A percentile compares a stretch with the other conserved stretches of the same genome.
Evolutionary conservation across 352 stramenopile genomes (phyloP).

Genomic region (Phytophthora citrophthora): DNA sequence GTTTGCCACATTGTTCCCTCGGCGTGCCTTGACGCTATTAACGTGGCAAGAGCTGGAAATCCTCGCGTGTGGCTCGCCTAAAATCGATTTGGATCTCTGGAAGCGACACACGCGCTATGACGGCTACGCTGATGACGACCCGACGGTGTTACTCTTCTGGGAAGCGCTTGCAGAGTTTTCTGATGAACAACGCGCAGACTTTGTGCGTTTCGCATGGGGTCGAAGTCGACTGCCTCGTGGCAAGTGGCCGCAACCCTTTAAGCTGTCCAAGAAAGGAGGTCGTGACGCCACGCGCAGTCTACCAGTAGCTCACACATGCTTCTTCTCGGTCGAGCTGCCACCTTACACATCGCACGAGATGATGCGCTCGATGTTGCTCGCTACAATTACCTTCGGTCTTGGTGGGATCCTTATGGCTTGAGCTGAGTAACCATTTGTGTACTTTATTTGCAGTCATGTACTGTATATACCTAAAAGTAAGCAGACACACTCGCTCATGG

Average conservation of each 20-base stretch:
- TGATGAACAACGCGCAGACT: constrained; percentile 90
- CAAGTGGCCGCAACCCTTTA: constrained; percentile 91
- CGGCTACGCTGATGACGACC: constrained; percentile 84
- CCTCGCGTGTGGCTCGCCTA: constrained; percentile 90
- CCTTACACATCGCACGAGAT: constrained; percentile 92
- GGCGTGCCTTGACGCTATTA: constrained; percentile 87
- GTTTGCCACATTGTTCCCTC: constrained; percentile 84
- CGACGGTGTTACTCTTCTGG: constrained; percentile 91
- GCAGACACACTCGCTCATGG: not conserved
- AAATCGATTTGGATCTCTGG: constrained; percentile 91
- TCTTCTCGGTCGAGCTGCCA: constrained; percentile 95
- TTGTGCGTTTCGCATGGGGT: constrained; percentile 95
- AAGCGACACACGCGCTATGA: constrained; percentile 90
- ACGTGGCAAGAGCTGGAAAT: constrained; percentile 93
- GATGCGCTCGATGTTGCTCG: constrained; percentile 92
- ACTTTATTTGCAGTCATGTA: not conserved
- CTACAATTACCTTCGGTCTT: constrained; percentile 94
- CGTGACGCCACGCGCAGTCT: constrained; percentile 82
- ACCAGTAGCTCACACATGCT: constrained; percentile 96
- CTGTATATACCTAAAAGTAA: constrained; percentile 12
- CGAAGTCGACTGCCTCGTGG: constrained; percentile 90
- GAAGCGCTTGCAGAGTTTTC: constrained; percentile 87
- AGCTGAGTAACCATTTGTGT: not conserved
- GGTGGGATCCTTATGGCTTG: constrained; percentile 91
- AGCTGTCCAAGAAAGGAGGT: constrained; percentile 91